Evolutionary conservation across 2,329 filamentous ascomycete genomes (phyloP).

Genomic region (Neofusicoccum sp.): DNA sequence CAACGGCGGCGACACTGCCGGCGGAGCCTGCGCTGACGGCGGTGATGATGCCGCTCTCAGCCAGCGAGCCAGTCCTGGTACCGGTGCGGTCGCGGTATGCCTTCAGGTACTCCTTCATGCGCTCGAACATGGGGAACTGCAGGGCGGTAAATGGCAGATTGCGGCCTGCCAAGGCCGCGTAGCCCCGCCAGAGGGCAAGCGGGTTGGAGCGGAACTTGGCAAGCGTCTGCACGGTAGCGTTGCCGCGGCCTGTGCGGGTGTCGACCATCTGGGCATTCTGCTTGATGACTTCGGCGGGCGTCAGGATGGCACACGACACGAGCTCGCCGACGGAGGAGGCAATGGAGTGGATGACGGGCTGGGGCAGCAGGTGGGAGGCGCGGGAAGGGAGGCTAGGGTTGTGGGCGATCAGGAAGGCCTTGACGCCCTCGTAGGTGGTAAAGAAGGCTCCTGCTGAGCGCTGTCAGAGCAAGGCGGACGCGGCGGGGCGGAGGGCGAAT

Average conservation of each 20-base stretch:
- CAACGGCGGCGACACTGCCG: slow-evolving; percentile 69
- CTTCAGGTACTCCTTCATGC: slow-evolving; percentile 57
- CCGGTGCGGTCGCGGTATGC: slow-evolving; percentile 42
- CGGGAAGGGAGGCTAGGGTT: slow-evolving; percentile 41
- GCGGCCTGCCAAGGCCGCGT: slow-evolving; percentile 74
- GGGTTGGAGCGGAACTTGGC: slow-evolving; percentile 56
- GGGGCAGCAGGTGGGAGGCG: slow-evolving; percentile 52
- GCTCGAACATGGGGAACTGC: slow-evolving; percentile 85
- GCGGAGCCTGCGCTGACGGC: slow-evolving; percentile 71
- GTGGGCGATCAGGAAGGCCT: slow-evolving; percentile 57
- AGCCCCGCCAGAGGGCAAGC: slow-evolving; percentile 64
- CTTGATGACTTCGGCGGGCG: slow-evolving; percentile 87
- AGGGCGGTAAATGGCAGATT: slow-evolving; percentile 86
- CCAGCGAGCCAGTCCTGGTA: slow-evolving; percentile 44
- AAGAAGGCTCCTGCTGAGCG: slow-evolving; percentile 76
- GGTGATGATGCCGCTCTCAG: slow-evolving; percentile 69
- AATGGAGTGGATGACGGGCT: slow-evolving; percentile 67
- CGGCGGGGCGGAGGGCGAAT: slow-evolving; percentile 24
- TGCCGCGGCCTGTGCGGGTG: slow-evolving; percentile 39
- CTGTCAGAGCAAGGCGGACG: background rate
- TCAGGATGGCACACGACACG: slow-evolving; percentile 81
- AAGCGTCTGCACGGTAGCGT: slow-evolving; percentile 55
- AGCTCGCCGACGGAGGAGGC: slow-evolving; percentile 77
- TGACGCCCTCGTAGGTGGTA: slow-evolving; percentile 80
- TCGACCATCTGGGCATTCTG: slow-evolving; percentile 87